Evolutionary conservation across 2,329 filamentous ascomycete genomes (phyloP).

Genomic region (Colletotrichum kahawae): DNA sequence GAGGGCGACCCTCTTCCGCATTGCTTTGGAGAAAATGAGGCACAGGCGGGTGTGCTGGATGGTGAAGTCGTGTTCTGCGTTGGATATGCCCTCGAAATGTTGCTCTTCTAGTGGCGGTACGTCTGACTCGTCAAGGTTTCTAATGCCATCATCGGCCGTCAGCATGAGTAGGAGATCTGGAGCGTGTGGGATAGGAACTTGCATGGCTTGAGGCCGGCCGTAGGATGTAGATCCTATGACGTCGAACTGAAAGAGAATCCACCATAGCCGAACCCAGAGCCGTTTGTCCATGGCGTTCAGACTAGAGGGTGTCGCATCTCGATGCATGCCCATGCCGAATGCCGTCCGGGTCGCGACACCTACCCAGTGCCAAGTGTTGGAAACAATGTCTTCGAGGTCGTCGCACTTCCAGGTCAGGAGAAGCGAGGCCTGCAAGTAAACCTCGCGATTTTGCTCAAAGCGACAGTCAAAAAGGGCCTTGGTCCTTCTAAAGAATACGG

Average conservation of each 20-base stretch:
- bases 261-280: constrained; percentile 44
- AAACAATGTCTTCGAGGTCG: constrained; percentile 57
- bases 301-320: constrained; percentile 33
- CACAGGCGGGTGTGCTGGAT: constrained; percentile 56
- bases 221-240: constrained; percentile 42
- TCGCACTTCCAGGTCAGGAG: constrained; percentile 62
- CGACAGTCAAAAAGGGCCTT: constrained; percentile 59
- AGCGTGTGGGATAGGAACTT: constrained; percentile 15
- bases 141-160: not conserved
- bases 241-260: constrained; percentile 45
- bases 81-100: constrained; percentile 46
- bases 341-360: constrained; percentile 57
- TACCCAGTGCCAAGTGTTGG: constrained; percentile 58
- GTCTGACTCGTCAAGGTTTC: constrained; percentile 56
- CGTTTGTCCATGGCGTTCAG: constrained; percentile 36
- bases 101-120: constrained; percentile 45
- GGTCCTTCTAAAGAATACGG: constrained; percentile 55
- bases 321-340: constrained; percentile 58
- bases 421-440: constrained; percentile 58
- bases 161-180: not conserved
- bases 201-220: constrained; percentile 56
- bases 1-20: constrained; percentile 26
- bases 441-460: constrained; percentile 57
- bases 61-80: constrained; percentile 47
- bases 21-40: constrained; percentile 49